Conservation (phyloP, 2,329 filamentous ascomycete genomes). For the Blastomyces parvus region DNA sequence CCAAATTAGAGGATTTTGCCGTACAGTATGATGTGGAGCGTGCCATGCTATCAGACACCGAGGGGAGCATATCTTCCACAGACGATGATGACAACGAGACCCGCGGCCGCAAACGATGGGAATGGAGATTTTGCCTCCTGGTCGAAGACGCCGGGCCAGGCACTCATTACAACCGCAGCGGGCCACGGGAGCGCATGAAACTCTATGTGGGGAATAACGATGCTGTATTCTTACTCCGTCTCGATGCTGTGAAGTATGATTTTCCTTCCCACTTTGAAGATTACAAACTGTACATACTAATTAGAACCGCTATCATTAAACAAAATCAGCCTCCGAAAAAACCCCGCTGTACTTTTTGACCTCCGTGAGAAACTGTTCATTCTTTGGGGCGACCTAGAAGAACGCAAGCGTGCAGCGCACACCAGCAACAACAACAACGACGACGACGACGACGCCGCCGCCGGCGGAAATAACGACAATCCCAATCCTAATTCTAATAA, state of each 20-base stretch:
- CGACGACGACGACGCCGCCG: no score
- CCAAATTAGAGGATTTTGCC: slow-evolving; percentile 61
- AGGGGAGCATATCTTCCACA: slow-evolving; percentile 25
- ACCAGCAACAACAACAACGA: not conserved
- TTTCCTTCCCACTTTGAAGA: slow-evolving; percentile 9
- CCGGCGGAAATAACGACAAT: not conserved
- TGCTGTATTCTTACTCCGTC: slow-evolving; percentile 48
- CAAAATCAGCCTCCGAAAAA: slow-evolving; percentile 46
- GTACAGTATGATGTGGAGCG: slow-evolving; percentile 41
- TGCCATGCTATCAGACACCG: slow-evolving; percentile 39
- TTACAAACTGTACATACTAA: not conserved
- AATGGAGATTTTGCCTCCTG: slow-evolving; percentile 74
- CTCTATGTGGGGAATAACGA: slow-evolving; percentile 55
- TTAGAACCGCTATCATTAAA: not conserved
- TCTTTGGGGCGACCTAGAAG: slow-evolving; percentile 80
- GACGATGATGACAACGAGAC: slow-evolving; percentile 25
- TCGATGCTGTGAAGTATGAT: slow-evolving; percentile 47
- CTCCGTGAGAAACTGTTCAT: slow-evolving; percentile 63
- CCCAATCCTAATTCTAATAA: slow-evolving; percentile 12
- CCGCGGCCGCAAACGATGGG: slow-evolving; percentile 44
- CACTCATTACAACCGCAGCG: slow-evolving; percentile 19
- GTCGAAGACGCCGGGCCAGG: slow-evolving; percentile 57
- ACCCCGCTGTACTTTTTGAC: slow-evolving; percentile 39
- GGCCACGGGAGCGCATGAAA: slow-evolving; percentile 48
- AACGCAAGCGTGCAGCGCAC: slow-evolving; percentile 43